phyloP scores from a whole-genome alignment of 1,139 yeast species.

The Protomyces gravidus region DNA sequence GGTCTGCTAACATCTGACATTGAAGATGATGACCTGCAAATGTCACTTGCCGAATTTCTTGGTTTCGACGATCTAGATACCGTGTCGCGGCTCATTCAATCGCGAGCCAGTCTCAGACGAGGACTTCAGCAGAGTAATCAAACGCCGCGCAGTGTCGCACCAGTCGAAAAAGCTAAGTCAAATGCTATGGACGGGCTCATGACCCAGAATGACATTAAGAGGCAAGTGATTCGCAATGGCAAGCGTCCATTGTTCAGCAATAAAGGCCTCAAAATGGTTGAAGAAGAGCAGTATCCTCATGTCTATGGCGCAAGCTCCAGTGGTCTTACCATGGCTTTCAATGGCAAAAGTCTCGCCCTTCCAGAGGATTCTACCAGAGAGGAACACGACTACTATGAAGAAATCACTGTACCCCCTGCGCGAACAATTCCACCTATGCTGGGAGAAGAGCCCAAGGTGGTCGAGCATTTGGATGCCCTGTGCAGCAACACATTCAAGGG shows the following conservation, averaged over 20 bases:
- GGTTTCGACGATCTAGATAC: slow-evolving; percentile 84
- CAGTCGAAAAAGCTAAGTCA: slow-evolving; percentile 1
- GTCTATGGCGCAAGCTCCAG: slow-evolving; percentile 71
- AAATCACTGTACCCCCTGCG: slow-evolving; percentile 75
- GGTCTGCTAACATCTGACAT: background rate
- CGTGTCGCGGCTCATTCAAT: slow-evolving; percentile 60
- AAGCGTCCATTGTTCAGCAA: slow-evolving; percentile 50
- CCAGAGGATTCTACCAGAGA: slow-evolving; percentile 78
- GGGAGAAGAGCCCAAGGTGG: slow-evolving; percentile 54
- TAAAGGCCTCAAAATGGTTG: slow-evolving; percentile 46
- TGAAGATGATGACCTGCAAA: slow-evolving; percentile 60
- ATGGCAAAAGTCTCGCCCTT: slow-evolving; percentile 72
- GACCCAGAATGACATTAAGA: slow-evolving; percentile 33
- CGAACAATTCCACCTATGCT: slow-evolving; percentile 48
- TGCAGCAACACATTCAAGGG: slow-evolving; percentile 82
- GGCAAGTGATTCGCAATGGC: slow-evolving; percentile 55
- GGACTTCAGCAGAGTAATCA: slow-evolving; percentile 36
- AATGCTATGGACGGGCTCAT: slow-evolving; percentile 13
- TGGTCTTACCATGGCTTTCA: slow-evolving; percentile 61
- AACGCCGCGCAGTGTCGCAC: background rate
- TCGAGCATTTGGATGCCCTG: slow-evolving; percentile 59
- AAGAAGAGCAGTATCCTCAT: slow-evolving; percentile 69
- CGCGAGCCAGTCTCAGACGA: slow-evolving; percentile 40
- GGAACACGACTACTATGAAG: slow-evolving; percentile 59
- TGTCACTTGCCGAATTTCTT: slow-evolving; percentile 64